phyloP scores from a whole-genome alignment of 1,284 basidiomycete genomes.

The Stereum hirsutum region DNA sequence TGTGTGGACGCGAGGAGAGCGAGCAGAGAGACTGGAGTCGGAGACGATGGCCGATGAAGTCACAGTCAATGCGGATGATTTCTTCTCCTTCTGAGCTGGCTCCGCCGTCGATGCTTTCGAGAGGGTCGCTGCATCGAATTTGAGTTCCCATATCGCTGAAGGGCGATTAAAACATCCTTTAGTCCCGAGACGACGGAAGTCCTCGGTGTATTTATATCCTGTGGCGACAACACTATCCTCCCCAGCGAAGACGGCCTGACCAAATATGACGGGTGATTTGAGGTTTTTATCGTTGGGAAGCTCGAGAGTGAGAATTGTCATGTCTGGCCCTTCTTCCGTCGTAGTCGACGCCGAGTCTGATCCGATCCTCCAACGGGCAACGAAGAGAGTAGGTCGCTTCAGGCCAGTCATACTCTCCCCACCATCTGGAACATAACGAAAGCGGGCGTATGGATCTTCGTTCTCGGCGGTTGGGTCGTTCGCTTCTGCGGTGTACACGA shows the following conservation, averaged over 20 bases:
- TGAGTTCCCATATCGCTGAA: slow-evolving; percentile 46
- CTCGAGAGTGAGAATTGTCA: no score
- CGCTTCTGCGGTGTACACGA: slow-evolving; percentile 51
- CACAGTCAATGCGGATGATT: slow-evolving; percentile 10
- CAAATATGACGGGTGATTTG: slow-evolving; percentile 43
- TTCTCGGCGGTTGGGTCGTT: slow-evolving; percentile 23
- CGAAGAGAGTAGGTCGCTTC: slow-evolving; percentile 38
- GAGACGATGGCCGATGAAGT: slow-evolving; percentile 29
- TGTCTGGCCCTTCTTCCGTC: no score
- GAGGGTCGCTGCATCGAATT: no score
- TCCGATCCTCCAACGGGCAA: slow-evolving; percentile 32
- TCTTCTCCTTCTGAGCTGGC: no score
- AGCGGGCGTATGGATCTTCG: slow-evolving; percentile 35
- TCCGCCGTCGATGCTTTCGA: no score
- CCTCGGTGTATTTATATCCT: slow-evolving; percentile 48
- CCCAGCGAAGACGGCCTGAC: slow-evolving; percentile 44
- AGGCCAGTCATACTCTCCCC: slow-evolving; percentile 45
- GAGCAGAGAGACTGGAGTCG: slow-evolving; percentile 32
- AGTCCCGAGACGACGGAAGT: slow-evolving; percentile 51
- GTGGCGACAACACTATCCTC: slow-evolving; percentile 42
- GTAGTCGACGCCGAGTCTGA: no score
- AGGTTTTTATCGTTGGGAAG: no score
- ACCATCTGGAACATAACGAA: slow-evolving; percentile 41
- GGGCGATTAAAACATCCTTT: slow-evolving; percentile 59
- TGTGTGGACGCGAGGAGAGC: slow-evolving; percentile 45